These are phyloP conservation scores for Diaporthe amygdali DNA, from an alignment of 2,329 filamentous ascomycete species.

Conservation along the genomic window DNA sequence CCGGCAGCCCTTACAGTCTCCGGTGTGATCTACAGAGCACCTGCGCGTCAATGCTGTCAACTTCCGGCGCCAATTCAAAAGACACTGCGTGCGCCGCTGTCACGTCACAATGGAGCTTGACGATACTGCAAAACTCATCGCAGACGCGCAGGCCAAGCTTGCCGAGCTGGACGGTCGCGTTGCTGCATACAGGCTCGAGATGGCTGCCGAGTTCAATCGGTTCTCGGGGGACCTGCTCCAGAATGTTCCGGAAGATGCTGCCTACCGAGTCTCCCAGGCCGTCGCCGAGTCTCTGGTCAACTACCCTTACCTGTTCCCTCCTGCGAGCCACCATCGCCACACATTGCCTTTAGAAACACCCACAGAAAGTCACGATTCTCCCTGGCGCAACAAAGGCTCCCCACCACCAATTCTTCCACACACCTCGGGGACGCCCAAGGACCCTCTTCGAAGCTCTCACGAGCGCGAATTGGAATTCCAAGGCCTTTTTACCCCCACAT, in stretches of 20 bases:
- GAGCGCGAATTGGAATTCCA: slow-evolving; percentile 65
- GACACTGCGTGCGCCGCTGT: neutral
- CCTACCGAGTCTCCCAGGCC: slow-evolving; percentile 49
- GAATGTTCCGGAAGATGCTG: slow-evolving; percentile 51
- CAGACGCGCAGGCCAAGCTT: slow-evolving; percentile 59
- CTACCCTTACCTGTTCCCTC: slow-evolving; percentile 48
- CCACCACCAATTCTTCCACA: slow-evolving; percentile 47
- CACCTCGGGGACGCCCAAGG: slow-evolving; percentile 41
- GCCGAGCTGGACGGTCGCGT: slow-evolving; percentile 63
- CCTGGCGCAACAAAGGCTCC: slow-evolving; percentile 32
- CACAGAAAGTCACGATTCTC: slow-evolving; percentile 23
- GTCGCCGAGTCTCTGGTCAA: slow-evolving; percentile 50
- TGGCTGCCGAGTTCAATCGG: slow-evolving; percentile 61
- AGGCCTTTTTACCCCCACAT: slow-evolving; percentile 67
- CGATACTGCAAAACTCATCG: slow-evolving; percentile 46
- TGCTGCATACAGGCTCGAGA: slow-evolving; percentile 59
- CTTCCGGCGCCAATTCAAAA: neutral
- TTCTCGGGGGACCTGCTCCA: slow-evolving; percentile 58
- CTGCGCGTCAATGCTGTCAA: slow-evolving; percentile 1
- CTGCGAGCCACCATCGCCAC: slow-evolving; percentile 6
- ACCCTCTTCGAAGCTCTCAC: slow-evolving; percentile 50
- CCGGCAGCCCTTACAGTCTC: neutral
- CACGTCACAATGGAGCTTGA: slow-evolving; percentile 13
- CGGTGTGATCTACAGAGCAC: neutral
- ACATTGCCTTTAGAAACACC: slow-evolving; percentile 2